Evolutionary conservation across 2,329 filamentous ascomycete species (phyloP), one percentile per base, ranked within the genome.

Genomic region (Dactylellina drechsleri): DNA sequence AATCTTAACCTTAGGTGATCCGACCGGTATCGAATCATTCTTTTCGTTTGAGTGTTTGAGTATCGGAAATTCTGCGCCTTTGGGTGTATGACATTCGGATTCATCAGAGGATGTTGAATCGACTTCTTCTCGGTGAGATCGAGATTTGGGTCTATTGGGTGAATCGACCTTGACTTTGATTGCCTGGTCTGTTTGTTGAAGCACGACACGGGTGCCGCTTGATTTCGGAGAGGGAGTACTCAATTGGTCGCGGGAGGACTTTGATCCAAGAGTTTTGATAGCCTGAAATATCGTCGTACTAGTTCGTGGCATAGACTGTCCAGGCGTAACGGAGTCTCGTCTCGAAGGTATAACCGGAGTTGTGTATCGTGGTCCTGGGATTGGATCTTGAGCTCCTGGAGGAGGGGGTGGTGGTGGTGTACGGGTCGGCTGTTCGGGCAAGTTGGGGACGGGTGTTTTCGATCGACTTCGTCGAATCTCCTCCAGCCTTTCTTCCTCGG

Each of bases 271-370:
- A 4, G 53, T 66, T 60, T 58, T 72, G n/a, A 73, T 60, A 15
- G 68, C 68, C 41, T 73, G 68, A 40, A 73, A 66, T 15, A 73
- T 73, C n/a, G 54, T 73, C 23, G 68, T 66, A 45, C 68, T 73
- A 4, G 68, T 56, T 7, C 68, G 61, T 40, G 66, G 43, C 56
- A 73, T 73, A 15, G 68, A 73, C 41, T 73, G 68, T 8, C 60
- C 68, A 10, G 68, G 68, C 49, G 68, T 73, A 18, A 56, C 47
- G 2, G 68, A 66, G 10, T 73, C 68, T 4, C 56, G 40, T 18
- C 61, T 59, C 31, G 47, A 40, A 13, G 68, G 68, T 43, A 61
- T 57, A 59, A 66, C 68, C 4, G 68, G 68, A 18, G 68, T 73
- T 6, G 68, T 66, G 45, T 73, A 73, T 62, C 68, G 61, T n/a